A percentile compares a stretch with the other conserved stretches of the same genome.
Evolutionary conservation across 2,329 filamentous ascomycete genomes (phyloP).

Genomic region (Verticillium albo-atrum): DNA sequence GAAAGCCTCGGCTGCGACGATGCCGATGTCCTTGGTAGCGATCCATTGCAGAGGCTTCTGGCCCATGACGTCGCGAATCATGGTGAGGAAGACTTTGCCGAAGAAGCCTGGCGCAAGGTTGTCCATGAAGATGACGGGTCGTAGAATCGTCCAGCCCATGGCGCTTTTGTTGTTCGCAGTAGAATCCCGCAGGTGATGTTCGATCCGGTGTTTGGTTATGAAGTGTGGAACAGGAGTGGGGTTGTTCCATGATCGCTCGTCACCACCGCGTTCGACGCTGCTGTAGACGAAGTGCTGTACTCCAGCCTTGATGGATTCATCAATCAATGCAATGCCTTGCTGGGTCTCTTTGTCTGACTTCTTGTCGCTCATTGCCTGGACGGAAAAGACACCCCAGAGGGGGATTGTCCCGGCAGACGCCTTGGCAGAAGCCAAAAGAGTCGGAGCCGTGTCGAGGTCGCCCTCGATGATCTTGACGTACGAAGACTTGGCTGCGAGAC

Average conservation of each 20-base stretch:
- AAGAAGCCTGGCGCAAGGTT: slow-evolving; percentile 31
- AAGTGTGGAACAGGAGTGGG: slow-evolving; percentile 59
- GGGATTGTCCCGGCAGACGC: slow-evolving; percentile 12
- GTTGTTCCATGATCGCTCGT: slow-evolving; percentile 36
- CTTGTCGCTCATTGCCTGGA: slow-evolving; percentile 34
- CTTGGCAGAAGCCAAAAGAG: slow-evolving; percentile 41
- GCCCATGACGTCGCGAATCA: slow-evolving; percentile 25
- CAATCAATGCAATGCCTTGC: slow-evolving; percentile 55
- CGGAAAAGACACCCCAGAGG: slow-evolving; percentile 57
- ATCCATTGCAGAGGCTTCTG: slow-evolving; percentile 33
- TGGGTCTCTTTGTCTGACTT: slow-evolving; percentile 20
- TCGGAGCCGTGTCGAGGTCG: slow-evolving; percentile 42
- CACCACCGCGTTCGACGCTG: slow-evolving; percentile 56
- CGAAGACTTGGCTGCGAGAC: slow-evolving; percentile 36
- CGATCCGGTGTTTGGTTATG: slow-evolving; percentile 55
- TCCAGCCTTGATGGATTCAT: slow-evolving; percentile 48
- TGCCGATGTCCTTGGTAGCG: slow-evolving; percentile 37
- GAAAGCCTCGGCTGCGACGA: slow-evolving; percentile 39
- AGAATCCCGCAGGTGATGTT: slow-evolving; percentile 51
- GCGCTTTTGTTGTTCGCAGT: slow-evolving; percentile 25
- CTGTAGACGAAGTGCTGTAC: slow-evolving; percentile 60
- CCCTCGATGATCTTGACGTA: slow-evolving; percentile 49
- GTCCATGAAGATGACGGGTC: slow-evolving; percentile 61
- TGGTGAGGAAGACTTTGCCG: slow-evolving; percentile 28
- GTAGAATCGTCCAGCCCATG: slow-evolving; percentile 58